Conservation (phyloP, 176 grass and related monocot species). For the Areca catechu region DNA sequence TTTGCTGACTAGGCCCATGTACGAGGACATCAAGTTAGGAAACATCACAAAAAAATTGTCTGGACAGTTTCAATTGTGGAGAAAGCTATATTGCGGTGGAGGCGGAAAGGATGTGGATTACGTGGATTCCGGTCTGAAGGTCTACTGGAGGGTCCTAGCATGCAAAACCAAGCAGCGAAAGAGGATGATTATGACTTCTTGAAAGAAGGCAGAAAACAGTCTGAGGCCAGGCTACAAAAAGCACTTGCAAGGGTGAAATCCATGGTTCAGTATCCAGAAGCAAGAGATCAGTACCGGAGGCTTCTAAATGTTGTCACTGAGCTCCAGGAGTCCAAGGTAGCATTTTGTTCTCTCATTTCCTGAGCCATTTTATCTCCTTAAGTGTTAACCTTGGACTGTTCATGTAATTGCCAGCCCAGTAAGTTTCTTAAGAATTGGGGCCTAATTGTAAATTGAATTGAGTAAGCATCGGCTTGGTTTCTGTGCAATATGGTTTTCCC, state of each 20-base stretch:
- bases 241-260: constrained; percentile 90
- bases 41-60: constrained; percentile 61
- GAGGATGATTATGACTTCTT: constrained; percentile 76
- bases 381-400: too few relatives aligned
- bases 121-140: constrained; percentile 61
- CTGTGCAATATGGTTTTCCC: too few relatives aligned
- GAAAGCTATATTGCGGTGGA: constrained; percentile 92
- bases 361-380: too few relatives aligned
- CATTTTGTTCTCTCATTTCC: not conserved
- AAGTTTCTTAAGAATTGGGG: too few relatives aligned
- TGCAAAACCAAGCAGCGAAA: constrained; percentile 42
- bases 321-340: constrained; percentile 65
- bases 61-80: constrained; percentile 84
- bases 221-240: constrained; percentile 69
- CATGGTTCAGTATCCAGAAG: constrained; percentile 99
- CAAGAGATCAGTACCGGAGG: constrained; percentile 86
- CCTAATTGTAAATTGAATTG: too few relatives aligned
- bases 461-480: too few relatives aligned
- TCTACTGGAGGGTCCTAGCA: constrained; percentile 40
- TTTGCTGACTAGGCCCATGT: constrained; percentile 67
- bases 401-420: too few relatives aligned
- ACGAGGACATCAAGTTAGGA: constrained; percentile 88
- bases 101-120: constrained; percentile 63
- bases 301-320: constrained; percentile 64
- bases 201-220: constrained; percentile 87